Percentiles rank a stretch among this genome's conserved stretches.
phyloP scores from a whole-genome alignment of 2,329 filamentous ascomycete species.

The Hymenotorrendiella dingleyae region DNA sequence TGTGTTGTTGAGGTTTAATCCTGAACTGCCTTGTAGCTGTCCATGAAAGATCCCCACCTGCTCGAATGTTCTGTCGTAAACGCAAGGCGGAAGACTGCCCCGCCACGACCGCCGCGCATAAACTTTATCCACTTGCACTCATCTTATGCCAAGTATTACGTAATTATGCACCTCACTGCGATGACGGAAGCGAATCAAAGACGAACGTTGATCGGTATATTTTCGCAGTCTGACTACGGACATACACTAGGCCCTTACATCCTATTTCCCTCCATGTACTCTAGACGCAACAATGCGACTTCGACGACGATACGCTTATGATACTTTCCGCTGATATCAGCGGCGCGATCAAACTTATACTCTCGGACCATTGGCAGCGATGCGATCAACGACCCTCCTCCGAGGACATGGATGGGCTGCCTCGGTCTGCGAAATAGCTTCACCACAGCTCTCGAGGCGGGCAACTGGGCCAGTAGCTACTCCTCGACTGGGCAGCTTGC shows the following conservation, averaged over 20 bases:
- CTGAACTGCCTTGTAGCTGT: neutral
- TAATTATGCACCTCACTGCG: too few species aligned
- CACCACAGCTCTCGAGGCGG: slow-evolving; percentile 16
- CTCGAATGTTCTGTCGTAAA: too few species aligned
- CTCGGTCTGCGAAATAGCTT: slow-evolving; percentile 22
- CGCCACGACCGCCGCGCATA: too few species aligned
- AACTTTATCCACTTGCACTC: too few species aligned
- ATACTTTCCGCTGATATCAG: slow-evolving; percentile 26
- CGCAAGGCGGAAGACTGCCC: too few species aligned
- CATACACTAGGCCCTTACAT: neutral
- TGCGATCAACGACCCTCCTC: slow-evolving; percentile 23
- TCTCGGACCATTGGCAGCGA: slow-evolving; percentile 14
- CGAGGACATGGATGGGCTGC: slow-evolving; percentile 20
- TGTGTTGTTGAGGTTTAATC: neutral
- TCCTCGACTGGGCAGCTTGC: slow-evolving; percentile 8
- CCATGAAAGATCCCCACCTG: neutral
- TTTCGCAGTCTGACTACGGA: too few species aligned
- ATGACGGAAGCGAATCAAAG: too few species aligned
- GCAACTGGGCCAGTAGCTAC: slow-evolving; percentile 8
- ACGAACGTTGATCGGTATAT: too few species aligned
- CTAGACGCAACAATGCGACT: slow-evolving; percentile 25
- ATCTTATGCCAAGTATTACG: too few species aligned
- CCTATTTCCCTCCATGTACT: neutral
- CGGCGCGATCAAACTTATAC: slow-evolving; percentile 14
- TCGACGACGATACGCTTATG: slow-evolving; percentile 15